Base-by-base conservation (phyloP, 345 rosid genomes). In the Anastatica hierochuntica region DNA sequence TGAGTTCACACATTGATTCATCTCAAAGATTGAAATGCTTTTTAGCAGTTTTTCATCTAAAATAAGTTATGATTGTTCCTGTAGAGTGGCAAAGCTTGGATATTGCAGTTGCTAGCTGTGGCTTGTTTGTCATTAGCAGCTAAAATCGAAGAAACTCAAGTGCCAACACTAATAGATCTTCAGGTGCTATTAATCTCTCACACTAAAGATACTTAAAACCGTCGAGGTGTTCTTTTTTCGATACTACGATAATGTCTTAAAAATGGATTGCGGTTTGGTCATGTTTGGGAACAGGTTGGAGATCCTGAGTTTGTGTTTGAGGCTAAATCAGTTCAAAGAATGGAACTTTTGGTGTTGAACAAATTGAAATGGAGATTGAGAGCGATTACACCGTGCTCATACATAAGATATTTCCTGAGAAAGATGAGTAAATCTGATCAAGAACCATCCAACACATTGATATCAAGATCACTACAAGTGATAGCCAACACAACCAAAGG, bases 111-210 rank as follows among this genome's bases (percentile, higher is more conserved):
- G 67, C 53, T 78, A 42, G 78, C 81, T 37, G 84, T 82, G 36
- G 72, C 90, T 57, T 82, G 95, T 74, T 73, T 85, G 53, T 82
- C 94, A 0, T 53, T 85, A 35, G 94, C 87, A 13, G 76, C 76
- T 48, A 85, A 85, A 78, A 45, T 85, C 49, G 87, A 79, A 62
- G 94, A 85, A 77, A 71, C 63, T 20, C 54, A 71, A 31, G 78
- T 73, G 63, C 87, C 84, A 19, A 51, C 65, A 2, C 56, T 68
- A 46, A 44, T 63, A 24, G 79, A 85, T 69, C 43, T 85, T 16
- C 90, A 85, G 89, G 94, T 85, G 33, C 10, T 36, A 1, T 4
- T 19, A 1, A 42, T 49, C 37, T 49, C 18, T 2, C 37, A 51
- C 38, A 42, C 24, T 43, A 26, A 37, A 52, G 50, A 52, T 66